phyloP scores from a whole-genome alignment of 495 filamentous ascomycete genomes.

The Amorphotheca resinae region DNA sequence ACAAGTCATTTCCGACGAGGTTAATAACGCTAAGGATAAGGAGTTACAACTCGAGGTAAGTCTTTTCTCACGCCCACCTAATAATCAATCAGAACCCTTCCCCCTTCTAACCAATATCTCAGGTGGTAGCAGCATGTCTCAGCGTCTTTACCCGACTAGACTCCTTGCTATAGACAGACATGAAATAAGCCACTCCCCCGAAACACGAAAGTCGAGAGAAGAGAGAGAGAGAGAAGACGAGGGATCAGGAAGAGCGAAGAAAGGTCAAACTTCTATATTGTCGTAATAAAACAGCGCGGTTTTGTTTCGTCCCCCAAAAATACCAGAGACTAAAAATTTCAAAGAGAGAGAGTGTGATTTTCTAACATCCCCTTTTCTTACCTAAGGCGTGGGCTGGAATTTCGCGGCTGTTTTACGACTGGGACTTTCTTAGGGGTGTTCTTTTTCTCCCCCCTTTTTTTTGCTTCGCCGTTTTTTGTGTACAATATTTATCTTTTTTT shows the following conservation, averaged over 20 bases:
- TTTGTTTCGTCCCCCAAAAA: constrained; percentile 14
- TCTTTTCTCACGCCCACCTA: constrained; percentile 14
- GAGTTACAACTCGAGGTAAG: constrained; percentile 82
- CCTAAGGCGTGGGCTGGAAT: constrained; percentile 5
- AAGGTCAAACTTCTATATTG: constrained; percentile 11
- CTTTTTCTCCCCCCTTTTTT: too few species aligned
- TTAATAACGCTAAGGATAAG: constrained; percentile 73
- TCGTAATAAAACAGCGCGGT: constrained; percentile 16
- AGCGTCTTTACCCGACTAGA: constrained; percentile 95
- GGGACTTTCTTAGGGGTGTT: too few species aligned
- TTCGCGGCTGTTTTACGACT: constrained; percentile 7
- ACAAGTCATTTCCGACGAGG: constrained; percentile 78
- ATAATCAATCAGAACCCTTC: neutral
- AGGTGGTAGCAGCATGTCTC: constrained; percentile 79
- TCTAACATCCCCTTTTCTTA: constrained; percentile 1
- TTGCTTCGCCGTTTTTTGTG: too few species aligned
- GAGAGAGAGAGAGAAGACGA: neutral
- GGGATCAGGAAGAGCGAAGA: neutral
- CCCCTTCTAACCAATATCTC: constrained; percentile 32
- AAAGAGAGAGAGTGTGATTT: too few species aligned
- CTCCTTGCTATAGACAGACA: constrained; percentile 61
- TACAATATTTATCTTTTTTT: too few species aligned
- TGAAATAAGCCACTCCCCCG: too few species aligned
- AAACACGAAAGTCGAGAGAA: neutral
- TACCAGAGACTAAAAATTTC: too few species aligned